These are phyloP conservation scores for Torrubiella hemipterigena DNA, from an alignment of 2,329 filamentous ascomycete species.

Conservation along the genomic window DNA sequence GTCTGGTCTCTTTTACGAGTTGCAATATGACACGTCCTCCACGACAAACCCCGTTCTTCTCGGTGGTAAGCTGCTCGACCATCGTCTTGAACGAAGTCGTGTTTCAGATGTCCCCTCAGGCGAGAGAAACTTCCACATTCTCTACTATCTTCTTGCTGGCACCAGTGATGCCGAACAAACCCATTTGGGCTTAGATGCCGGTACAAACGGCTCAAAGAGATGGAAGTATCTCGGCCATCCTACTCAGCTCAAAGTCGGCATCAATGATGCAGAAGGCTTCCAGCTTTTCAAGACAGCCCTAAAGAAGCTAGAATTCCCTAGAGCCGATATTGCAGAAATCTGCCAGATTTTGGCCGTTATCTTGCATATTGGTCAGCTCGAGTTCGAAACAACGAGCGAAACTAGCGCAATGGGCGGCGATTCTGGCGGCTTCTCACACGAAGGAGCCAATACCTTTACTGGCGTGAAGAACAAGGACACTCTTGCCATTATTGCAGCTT, in stretches of 20 bases:
- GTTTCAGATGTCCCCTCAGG: slow-evolving; percentile 88
- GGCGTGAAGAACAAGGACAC: slow-evolving; percentile 90
- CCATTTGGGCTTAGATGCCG: slow-evolving; percentile 57
- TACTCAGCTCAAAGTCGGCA: slow-evolving; percentile 90
- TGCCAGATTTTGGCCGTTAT: slow-evolving; percentile 91
- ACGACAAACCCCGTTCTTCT: slow-evolving; percentile 77
- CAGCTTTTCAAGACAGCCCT: slow-evolving; percentile 95
- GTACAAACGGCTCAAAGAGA: slow-evolving; percentile 52
- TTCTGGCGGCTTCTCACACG: slow-evolving; percentile 91
- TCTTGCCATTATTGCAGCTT: slow-evolving; percentile 77
- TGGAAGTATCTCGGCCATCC: slow-evolving; percentile 97
- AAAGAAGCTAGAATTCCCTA: slow-evolving; percentile 85
- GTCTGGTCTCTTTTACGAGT: slow-evolving; percentile 85
- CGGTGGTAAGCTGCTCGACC: slow-evolving; percentile 88
- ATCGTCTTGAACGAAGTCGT: slow-evolving; percentile 81
- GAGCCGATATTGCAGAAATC: slow-evolving; percentile 89
- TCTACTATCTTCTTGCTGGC: slow-evolving; percentile 90
- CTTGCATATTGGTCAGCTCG: slow-evolving; percentile 93
- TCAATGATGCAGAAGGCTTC: slow-evolving; percentile 92
- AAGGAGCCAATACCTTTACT: slow-evolving; percentile 77
- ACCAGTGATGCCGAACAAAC: slow-evolving; percentile 83
- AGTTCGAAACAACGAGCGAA: slow-evolving; percentile 73
- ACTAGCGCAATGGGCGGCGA: slow-evolving; percentile 76
- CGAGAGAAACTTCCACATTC: slow-evolving; percentile 88
- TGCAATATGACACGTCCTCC: slow-evolving; percentile 89